Percentiles rank a stretch among this genome's conserved stretches.
Evolutionary conservation across 2,329 filamentous ascomycete species (phyloP).

Genomic region (Verticillium nonalfalfae): DNA sequence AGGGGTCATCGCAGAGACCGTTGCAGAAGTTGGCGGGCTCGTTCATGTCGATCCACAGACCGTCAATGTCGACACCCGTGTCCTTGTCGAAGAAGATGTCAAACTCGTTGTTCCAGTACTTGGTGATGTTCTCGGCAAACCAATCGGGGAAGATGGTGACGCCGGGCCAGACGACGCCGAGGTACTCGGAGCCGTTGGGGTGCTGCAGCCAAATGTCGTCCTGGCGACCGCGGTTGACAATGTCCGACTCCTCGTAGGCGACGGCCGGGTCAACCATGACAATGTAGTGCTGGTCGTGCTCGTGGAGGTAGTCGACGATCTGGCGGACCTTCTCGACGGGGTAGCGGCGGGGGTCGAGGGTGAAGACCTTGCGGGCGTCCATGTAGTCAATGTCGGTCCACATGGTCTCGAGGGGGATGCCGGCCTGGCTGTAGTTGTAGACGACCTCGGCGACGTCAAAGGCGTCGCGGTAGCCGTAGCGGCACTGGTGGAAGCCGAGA

Average conservation of each 20-base stretch:
- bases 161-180: slow-evolving; percentile 75
- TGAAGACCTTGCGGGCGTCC: slow-evolving; percentile 55
- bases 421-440: slow-evolving; percentile 52
- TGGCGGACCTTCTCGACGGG: slow-evolving; percentile 50
- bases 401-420: slow-evolving; percentile 58
- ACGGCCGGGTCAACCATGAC: slow-evolving; percentile 68
- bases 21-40: slow-evolving; percentile 56
- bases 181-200: slow-evolving; percentile 46
- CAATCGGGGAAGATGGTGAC: slow-evolving; percentile 68
- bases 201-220: slow-evolving; percentile 38
- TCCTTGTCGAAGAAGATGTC: slow-evolving; percentile 54
- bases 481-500: slow-evolving; percentile 63
- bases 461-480: slow-evolving; percentile 78
- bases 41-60: slow-evolving; percentile 41
- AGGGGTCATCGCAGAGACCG: slow-evolving; percentile 28
- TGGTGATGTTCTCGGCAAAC: slow-evolving; percentile 57
- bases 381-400: slow-evolving; percentile 65
- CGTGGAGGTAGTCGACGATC: slow-evolving; percentile 56
- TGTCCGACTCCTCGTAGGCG: slow-evolving; percentile 53
- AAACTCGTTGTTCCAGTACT: slow-evolving; percentile 68
- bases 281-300: slow-evolving; percentile 60
- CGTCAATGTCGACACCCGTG: slow-evolving; percentile 67
- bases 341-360: slow-evolving; percentile 52
- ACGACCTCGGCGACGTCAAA: slow-evolving; percentile 60
- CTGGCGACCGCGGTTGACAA: slow-evolving; percentile 50